Evolutionary conservation across 2,329 filamentous ascomycete species (phyloP), one percentile per base, ranked within the genome.

Genomic region (Aspergillus sp.): DNA sequence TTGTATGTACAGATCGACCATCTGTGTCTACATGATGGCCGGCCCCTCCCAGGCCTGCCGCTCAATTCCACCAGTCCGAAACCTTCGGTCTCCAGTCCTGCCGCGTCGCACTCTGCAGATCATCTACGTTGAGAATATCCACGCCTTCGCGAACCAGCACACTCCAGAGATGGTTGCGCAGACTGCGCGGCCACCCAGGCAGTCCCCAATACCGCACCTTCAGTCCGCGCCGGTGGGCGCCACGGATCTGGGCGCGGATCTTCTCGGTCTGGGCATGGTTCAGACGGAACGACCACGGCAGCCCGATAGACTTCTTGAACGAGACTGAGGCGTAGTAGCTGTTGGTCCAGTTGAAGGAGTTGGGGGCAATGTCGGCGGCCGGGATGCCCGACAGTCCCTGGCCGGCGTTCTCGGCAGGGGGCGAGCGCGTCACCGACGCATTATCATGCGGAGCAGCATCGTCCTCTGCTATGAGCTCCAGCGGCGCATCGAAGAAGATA

Each of bases 61-160:
- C 26, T 30, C 26, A 30, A 30, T 30, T 9, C 66, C 68, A 71
- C 67, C 68, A 69, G 52, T 67, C 66, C 5, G 65, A 63, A n/a
- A 66, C 49, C 24, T 52, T 59, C 8, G 63, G 65, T 14, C 65
- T 68, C 81, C 81, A 82, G 55, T 79, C 75, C 43, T 73, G 66
- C 47, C 60, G 68, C 1, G 75, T 74, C 41, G 80, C 81, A 2
- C 67, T 75, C 44, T 64, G 64, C 54, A 85, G 60, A 63, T 84
- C 81, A 71, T 85, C 82, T 1, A 80, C 81, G 60, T 83, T 84
- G 47, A 85, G 60, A 40, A 81, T 73, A 61, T 82, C 81, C 10
- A 78, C 80, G 0, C 81, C 80, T 62, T 83, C 79, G 26, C 73
- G 67, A 10, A 79, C 73, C 16, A 84, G 62, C 17, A 80, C 68